phyloP scores from a whole-genome alignment of 352 stramenopile species.

The Globisporangium cederbergense region DNA sequence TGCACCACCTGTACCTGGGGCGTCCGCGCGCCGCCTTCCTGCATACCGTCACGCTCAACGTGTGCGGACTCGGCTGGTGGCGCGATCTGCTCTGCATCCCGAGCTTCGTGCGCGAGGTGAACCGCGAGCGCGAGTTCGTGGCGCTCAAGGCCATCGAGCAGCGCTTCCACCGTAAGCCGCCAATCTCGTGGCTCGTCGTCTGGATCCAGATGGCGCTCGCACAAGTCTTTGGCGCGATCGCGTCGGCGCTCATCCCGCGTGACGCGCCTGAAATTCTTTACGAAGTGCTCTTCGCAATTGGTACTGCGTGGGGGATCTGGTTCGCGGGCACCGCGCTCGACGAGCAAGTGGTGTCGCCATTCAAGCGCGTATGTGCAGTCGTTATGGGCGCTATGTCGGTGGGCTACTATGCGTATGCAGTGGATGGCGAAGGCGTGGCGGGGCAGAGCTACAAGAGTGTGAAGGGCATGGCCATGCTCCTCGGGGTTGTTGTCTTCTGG shows the following conservation, averaged over 20 bases:
- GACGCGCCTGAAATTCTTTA: slow-evolving; percentile 2
- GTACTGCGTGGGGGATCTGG: slow-evolving; percentile 18
- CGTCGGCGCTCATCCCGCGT: slow-evolving; percentile 13
- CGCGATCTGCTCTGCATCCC: slow-evolving; percentile 21
- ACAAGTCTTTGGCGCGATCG: slow-evolving; percentile 10
- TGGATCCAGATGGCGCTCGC: slow-evolving; percentile 12
- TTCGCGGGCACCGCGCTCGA: slow-evolving; percentile 18
- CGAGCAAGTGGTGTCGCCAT: background rate
- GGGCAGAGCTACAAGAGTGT: background rate
- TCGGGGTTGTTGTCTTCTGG: slow-evolving; percentile 11
- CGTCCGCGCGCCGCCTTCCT: slow-evolving; percentile 21
- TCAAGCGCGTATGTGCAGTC: background rate
- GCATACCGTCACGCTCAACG: slow-evolving; percentile 19
- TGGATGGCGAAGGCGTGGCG: background rate
- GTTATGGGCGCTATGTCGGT: background rate
- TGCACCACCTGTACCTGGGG: slow-evolving; percentile 25
- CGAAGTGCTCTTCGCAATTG: slow-evolving; percentile 18
- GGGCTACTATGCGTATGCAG: background rate
- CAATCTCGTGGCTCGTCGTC: slow-evolving; percentile 13
- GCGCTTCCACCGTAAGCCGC: slow-evolving; percentile 14
- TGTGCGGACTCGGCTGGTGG: slow-evolving; percentile 19
- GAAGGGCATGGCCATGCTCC: background rate
- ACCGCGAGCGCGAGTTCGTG: slow-evolving; percentile 17
- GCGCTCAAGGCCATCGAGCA: slow-evolving; percentile 11
- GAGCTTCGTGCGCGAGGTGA: slow-evolving; percentile 17